Conservation (phyloP, 139 green algal genomes). For the Ostreobium quekettii region DNA sequence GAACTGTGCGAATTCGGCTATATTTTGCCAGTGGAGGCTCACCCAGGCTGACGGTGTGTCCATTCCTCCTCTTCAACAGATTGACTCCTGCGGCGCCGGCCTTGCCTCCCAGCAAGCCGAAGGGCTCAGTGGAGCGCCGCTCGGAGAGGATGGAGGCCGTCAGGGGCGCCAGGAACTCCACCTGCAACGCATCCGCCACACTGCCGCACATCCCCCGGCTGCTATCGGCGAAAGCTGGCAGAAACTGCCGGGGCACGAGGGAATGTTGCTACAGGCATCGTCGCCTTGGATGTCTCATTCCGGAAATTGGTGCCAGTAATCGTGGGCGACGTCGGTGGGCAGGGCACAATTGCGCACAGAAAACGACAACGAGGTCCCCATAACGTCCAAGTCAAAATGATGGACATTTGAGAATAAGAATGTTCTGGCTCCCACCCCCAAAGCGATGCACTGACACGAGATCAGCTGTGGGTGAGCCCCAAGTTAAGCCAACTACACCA, state of each 20-base stretch:
- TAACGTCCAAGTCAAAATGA: too few relatives aligned
- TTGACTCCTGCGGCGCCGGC: slow-evolving; percentile 59
- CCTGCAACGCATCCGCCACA: slow-evolving; percentile 27
- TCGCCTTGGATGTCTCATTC: background rate
- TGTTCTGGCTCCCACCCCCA: too few relatives aligned
- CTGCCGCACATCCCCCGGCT: background rate
- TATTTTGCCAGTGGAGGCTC: too few relatives aligned
- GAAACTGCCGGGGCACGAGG: background rate
- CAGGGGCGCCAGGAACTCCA: slow-evolving; percentile 82
- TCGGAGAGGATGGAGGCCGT: slow-evolving; percentile 80
- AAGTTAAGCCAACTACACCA: too few relatives aligned
- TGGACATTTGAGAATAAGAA: too few relatives aligned
- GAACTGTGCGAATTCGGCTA: too few relatives aligned
- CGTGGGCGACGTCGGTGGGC: too few relatives aligned
- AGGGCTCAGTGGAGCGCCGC: slow-evolving; percentile 54
- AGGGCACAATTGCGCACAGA: too few relatives aligned
- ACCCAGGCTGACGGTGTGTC: slow-evolving; percentile 59
- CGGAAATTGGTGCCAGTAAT: too few relatives aligned
- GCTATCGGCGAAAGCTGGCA: background rate
- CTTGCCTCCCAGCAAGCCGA: slow-evolving; percentile 69
- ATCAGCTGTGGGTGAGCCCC: too few relatives aligned
- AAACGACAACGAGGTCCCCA: too few relatives aligned
- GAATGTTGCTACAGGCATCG: background rate
- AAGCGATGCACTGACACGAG: too few relatives aligned
- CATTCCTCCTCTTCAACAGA: slow-evolving; percentile 48